These are phyloP conservation scores for Epichloe baconii DNA, from an alignment of 2,329 filamentous ascomycete species.

Conservation along the genomic window DNA sequence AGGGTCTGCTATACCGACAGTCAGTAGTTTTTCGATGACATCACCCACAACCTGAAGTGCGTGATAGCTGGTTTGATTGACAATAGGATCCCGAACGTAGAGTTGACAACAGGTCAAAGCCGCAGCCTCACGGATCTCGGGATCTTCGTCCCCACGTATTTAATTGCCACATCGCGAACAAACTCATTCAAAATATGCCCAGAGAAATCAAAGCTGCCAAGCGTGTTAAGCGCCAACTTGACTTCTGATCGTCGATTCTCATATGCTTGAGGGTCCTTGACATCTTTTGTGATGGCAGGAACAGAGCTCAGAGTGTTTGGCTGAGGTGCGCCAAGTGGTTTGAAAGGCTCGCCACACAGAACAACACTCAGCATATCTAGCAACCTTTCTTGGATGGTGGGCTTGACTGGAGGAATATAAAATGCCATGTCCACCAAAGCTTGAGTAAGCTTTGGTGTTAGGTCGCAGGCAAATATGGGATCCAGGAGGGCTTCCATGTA, in stretches of 20 bases:
- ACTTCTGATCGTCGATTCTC: slow-evolving; percentile 76
- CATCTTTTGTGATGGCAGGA: slow-evolving; percentile 75
- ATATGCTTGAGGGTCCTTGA: slow-evolving; percentile 69
- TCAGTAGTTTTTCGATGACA: slow-evolving; percentile 92
- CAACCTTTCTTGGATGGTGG: slow-evolving; percentile 83
- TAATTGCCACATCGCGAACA: slow-evolving; percentile 92
- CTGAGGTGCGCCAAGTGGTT: slow-evolving; percentile 80
- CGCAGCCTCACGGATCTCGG: slow-evolving; percentile 85
- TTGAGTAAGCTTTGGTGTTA: slow-evolving; percentile 87
- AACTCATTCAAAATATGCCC: slow-evolving; percentile 95
- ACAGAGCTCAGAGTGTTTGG: slow-evolving; percentile 67
- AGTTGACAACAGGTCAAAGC: slow-evolving; percentile 96
- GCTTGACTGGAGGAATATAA: slow-evolving; percentile 89
- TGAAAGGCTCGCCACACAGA: slow-evolving; percentile 82
- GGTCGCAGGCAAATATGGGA: slow-evolving; percentile 90
- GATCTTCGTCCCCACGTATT: slow-evolving; percentile 91
- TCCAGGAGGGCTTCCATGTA: slow-evolving; percentile 94
- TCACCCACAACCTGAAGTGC: slow-evolving; percentile 95
- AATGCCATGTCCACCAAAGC: slow-evolving; percentile 97
- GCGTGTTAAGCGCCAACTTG: slow-evolving; percentile 81
- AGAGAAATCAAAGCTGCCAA: slow-evolving; percentile 95
- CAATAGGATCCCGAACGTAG: slow-evolving; percentile 91
- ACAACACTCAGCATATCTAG: slow-evolving; percentile 92
- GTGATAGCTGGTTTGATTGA: slow-evolving; percentile 94
- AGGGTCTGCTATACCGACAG: slow-evolving; percentile 84